A percentile compares a stretch with the other conserved stretches of the same genome.
phyloP scores from a whole-genome alignment of 306 rosid genomes.

The Trifolium repens region DNA sequence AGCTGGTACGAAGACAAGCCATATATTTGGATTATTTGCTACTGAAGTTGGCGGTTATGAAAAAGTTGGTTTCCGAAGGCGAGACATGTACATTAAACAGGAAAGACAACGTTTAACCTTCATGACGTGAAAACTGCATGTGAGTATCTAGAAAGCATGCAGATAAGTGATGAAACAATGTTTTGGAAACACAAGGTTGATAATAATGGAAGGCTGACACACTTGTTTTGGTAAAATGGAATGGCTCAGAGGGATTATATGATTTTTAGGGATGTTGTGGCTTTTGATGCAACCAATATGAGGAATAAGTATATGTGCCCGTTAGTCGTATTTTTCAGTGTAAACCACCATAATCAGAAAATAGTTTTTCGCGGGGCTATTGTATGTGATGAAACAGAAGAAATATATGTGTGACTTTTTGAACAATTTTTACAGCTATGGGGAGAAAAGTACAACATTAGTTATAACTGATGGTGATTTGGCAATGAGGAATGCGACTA shows the following conservation, averaged over 20 bases:
- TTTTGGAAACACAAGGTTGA: not conserved
- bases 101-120: too few relatives aligned
- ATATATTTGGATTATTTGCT: not conserved
- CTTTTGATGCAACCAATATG: not conserved
- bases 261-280: not conserved
- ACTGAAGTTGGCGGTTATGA: too few relatives aligned
- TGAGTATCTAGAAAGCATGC: too few relatives aligned
- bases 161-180: not conserved
- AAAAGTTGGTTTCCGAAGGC: too few relatives aligned
- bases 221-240: not conserved
- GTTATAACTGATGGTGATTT: too few relatives aligned
- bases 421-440: not conserved
- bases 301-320: not conserved
- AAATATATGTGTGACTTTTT: not conserved
- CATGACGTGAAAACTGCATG: too few relatives aligned
- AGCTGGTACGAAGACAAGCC: not conserved
- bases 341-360: not conserved
- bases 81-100: too few relatives aligned
- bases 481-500: too few relatives aligned
- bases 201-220: not conserved
- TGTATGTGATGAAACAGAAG: not conserved
- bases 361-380: not conserved
- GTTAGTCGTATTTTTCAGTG: not conserved
- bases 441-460: too few relatives aligned
- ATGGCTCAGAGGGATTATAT: not conserved